Base-by-base conservation (phyloP, 2,329 filamentous ascomycete species). In the Colletotrichum sp. region DNA sequence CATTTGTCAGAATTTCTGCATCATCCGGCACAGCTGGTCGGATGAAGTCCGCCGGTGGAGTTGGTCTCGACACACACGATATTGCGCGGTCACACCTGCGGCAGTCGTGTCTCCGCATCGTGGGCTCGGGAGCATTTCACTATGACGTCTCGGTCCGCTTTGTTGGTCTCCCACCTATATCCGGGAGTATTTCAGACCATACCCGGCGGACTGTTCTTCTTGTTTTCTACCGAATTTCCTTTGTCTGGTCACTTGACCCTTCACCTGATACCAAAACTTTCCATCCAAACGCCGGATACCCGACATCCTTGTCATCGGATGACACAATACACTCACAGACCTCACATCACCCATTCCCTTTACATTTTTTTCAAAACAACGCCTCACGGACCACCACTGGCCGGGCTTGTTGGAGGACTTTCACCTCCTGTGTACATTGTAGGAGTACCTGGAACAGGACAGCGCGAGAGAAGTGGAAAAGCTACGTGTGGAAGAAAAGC, bases 191-290 rank as follows among this genome's bases (percentile, higher is more conserved):
- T 63, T 71, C 52, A 52, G 67, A 61, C 61, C 61, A 57, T 26
- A 18, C 70, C 36, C 67, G 74, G 71, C 64, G 71, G 74, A 58
- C 43, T 28, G 43, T 75, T 64, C 34, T 67, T 67, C 21, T 71
- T 66, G 61, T 72, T 67, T 67, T 67, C 48, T 57, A 28, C 43
- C 43, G 43, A n/a, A 26, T 75, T 75, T 73, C 73, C 73, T 75
- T 75, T 75, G 73, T 75, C 58, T 52, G 73, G 73, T 73, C 73
- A 72, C 70, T 75, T 75, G 73, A 68, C 73, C 73, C 60, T 67
- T 75, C 73, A 75, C 73, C 73, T 75, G 73, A 75, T 75, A 73
- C 73, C 73, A 75, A 63, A 75, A 32, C 70, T 52, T 75, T 73
- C 64, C 36, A 73, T 75, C 70, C 73, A 72, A 48, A 67, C 64